Evolutionary conservation across 805 yeast genomes (phyloP).

Genomic region (Isabelozyma pseudorhagii): DNA sequence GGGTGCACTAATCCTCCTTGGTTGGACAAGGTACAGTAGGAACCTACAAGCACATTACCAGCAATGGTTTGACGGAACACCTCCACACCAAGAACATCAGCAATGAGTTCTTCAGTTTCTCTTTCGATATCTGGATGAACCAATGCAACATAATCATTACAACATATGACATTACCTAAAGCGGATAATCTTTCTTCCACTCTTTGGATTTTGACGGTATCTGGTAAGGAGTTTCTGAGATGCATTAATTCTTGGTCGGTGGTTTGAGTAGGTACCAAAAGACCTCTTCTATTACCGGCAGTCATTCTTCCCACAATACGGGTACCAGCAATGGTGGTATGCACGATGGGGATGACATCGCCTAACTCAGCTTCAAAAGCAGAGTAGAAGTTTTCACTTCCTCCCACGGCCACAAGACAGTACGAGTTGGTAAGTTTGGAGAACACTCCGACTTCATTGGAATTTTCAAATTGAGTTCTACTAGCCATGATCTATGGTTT

Average conservation of each 20-base stretch:
- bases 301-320: slow-evolving; percentile 98
- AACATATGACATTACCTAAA: slow-evolving; percentile 95
- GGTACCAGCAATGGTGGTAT: slow-evolving; percentile 97
- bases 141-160: slow-evolving; percentile 97
- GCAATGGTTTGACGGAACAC: slow-evolving; percentile 99
- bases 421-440: slow-evolving; percentile 94
- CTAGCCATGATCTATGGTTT: slow-evolving; percentile 29
- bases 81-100: slow-evolving; percentile 97
- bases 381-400: slow-evolving; percentile 78
- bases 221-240: slow-evolving; percentile 93
- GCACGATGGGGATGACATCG: slow-evolving; percentile 93
- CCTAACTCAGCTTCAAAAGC: slow-evolving; percentile 98
- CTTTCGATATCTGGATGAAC: slow-evolving; percentile 99
- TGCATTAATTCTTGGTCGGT: slow-evolving; percentile 98
- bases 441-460: slow-evolving; percentile 79
- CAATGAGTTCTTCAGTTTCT: slow-evolving; percentile 97
- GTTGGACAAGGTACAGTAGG: slow-evolving; percentile 90
- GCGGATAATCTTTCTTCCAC: slow-evolving; percentile 98
- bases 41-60: slow-evolving; percentile 95
- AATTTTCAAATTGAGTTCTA: slow-evolving; percentile 49
- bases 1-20: slow-evolving; percentile 99
- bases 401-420: slow-evolving; percentile 95
- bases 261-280: slow-evolving; percentile 95
- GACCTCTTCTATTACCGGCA: slow-evolving; percentile 97
- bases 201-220: slow-evolving; percentile 90